phyloP scores from a whole-genome alignment of 176 grass and related monocot species.

The Carex cristatella region DNA sequence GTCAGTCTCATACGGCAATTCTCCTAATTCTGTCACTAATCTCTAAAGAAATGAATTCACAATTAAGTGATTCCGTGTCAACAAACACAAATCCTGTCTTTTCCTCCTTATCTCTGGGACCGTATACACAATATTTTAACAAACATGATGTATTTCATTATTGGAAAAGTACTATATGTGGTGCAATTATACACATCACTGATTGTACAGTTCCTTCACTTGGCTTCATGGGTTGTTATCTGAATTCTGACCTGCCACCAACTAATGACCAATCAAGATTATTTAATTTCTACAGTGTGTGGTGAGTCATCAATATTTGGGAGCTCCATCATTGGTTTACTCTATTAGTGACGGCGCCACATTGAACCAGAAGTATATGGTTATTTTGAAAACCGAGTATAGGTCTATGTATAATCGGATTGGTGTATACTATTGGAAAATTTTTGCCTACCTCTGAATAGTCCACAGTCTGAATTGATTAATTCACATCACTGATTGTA shows the following conservation, averaged over 20 bases:
- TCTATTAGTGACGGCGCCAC: too few species aligned
- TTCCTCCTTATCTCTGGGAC: neutral
- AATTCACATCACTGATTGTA: too few species aligned
- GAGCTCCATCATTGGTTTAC: neutral
- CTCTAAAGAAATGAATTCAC: neutral
- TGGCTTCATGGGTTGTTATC: neutral
- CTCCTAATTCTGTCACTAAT: neutral
- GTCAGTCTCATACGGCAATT: neutral
- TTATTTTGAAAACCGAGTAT: too few species aligned
- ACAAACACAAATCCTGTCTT: conserved; percentile 2
- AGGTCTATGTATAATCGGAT: too few species aligned
- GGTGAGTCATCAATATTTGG: neutral
- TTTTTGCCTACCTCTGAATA: too few species aligned
- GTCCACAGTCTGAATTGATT: too few species aligned
- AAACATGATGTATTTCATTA: neutral
- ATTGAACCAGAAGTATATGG: too few species aligned
- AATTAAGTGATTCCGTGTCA: neutral
- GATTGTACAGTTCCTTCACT: neutral
- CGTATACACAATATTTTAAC: conserved; percentile 6
- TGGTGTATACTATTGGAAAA: too few species aligned
- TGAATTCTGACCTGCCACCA: conserved; percentile 23
- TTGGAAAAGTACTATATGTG: neutral
- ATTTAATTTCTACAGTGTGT: neutral
- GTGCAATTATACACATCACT: neutral
- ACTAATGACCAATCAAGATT: neutral